A percentile compares a stretch with the other conserved stretches of the same genome.
These are phyloP conservation scores for Phytopythium montanum DNA, from an alignment of 352 stramenopile genomes.

Conservation along the genomic window DNA sequence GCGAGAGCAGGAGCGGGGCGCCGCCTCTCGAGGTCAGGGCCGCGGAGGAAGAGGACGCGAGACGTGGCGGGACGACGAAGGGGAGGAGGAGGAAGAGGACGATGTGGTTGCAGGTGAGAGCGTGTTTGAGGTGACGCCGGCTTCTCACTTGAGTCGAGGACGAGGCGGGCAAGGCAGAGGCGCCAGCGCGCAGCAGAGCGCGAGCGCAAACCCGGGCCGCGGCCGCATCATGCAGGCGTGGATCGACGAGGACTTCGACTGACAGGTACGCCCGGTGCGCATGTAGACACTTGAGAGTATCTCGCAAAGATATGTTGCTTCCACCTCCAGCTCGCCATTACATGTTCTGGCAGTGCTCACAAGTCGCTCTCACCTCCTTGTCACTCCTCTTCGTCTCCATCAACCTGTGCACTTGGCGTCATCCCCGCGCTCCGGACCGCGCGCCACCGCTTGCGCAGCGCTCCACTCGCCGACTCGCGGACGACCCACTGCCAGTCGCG, in stretches of 20 bases:
- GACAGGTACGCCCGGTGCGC: not conserved
- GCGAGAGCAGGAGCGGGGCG: conserved; percentile 21
- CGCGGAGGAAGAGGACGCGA: not conserved
- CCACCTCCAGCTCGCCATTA: not conserved
- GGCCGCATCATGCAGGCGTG: conserved; percentile 69
- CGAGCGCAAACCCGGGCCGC: conserved; percentile 24
- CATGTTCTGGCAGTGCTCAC: not conserved
- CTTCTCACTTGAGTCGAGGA: not conserved
- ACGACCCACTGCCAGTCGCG: conserved; percentile 64
- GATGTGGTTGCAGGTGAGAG: conserved; percentile 17
- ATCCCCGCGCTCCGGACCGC: conserved; percentile 22
- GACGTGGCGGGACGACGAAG: not conserved
- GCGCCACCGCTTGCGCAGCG: conserved; percentile 45
- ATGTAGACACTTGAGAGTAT: not conserved
- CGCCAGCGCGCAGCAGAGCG: conserved; percentile 2
- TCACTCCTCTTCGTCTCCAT: conserved; percentile 18
- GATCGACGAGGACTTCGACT: conserved; percentile 48
- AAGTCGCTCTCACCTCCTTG: conserved; percentile 13
- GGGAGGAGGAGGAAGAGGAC: conserved; percentile 7
- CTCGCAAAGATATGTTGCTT: not conserved
- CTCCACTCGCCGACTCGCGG: conserved; percentile 43
- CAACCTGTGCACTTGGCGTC: not conserved
- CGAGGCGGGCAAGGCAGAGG: conserved; percentile 3
- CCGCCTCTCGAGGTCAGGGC: not conserved
- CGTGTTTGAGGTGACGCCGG: conserved; percentile 15